Percentiles rank a stretch among this genome's conserved stretches.
Conservation (phyloP, 2,329 filamentous ascomycete species). For the Aspergillus sp. region DNA sequence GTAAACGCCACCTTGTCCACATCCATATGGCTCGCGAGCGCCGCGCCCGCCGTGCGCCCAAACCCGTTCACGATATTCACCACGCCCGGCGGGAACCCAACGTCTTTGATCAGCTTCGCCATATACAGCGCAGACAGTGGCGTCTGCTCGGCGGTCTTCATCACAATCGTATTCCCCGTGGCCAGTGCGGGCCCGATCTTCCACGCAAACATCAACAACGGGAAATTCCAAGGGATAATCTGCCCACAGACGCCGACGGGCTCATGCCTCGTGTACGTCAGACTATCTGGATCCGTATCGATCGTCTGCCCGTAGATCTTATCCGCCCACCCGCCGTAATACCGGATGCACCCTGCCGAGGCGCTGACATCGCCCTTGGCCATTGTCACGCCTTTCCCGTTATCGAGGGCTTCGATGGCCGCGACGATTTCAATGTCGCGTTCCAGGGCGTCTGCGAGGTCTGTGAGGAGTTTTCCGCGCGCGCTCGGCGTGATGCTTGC, state of each 20-base stretch:
- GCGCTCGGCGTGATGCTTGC: slow-evolving; percentile 26
- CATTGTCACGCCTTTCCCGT: slow-evolving; percentile 33
- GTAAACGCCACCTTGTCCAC: slow-evolving; percentile 65
- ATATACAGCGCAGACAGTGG: slow-evolving; percentile 65
- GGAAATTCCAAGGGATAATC: slow-evolving; percentile 84
- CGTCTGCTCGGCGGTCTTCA: slow-evolving; percentile 67
- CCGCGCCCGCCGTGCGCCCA: slow-evolving; percentile 73
- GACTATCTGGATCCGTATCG: slow-evolving; percentile 71
- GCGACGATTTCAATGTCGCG: slow-evolving; percentile 30
- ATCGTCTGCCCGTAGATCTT: slow-evolving; percentile 84
- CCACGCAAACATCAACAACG: slow-evolving; percentile 80
- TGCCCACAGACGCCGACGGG: slow-evolving; percentile 77
- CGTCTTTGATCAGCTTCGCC: slow-evolving; percentile 56
- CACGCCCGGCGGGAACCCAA: slow-evolving; percentile 57
- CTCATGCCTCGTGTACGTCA: slow-evolving; percentile 78
- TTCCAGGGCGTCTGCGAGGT: slow-evolving; percentile 34
- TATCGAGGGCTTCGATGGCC: slow-evolving; percentile 36
- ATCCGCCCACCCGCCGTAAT: slow-evolving; percentile 83
- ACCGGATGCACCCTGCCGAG: slow-evolving; percentile 71
- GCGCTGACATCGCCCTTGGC: slow-evolving; percentile 61
- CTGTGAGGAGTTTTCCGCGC: slow-evolving; percentile 30
- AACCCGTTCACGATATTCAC: slow-evolving; percentile 61
- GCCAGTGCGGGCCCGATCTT: slow-evolving; percentile 74
- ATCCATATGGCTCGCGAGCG: slow-evolving; percentile 61
- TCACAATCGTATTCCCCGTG: slow-evolving; percentile 60